Base-by-base conservation (phyloP, 345 rosid species). In the Arabis alpina region DNA sequence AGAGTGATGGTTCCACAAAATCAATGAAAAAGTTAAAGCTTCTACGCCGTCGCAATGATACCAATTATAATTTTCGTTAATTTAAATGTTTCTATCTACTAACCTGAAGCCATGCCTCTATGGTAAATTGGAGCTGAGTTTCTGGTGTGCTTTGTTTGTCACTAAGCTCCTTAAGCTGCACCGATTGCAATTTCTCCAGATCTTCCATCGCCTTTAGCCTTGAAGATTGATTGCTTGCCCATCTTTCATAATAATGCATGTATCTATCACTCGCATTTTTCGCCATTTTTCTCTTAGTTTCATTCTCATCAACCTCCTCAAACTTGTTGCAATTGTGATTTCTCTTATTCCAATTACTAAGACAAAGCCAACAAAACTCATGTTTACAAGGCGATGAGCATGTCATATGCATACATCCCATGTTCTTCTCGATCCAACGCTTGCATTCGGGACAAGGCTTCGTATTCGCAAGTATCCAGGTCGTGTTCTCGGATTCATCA, bases 21-120 rank as follows among this genome's bases (percentile, higher is more conserved):
- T 36, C 40, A 36, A 36, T 8, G 40, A 36, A 36, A 8, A 8
- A 36, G 8, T 7, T 36, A 36, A 36, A 36, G 40, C 40, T 36
- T 36, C 3, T 28, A 3, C 4, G 32, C 5, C 5, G 23, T 28
- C 5, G 32, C 32, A 28, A 28, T 28, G 23, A 19, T 19, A 19
- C 23, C 23, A 49, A 36, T 23, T 2, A 48, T 2, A 44, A 41
- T 42, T 24, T 54, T 32, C 58, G 23, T 39, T 25, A 30, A 30
- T 19, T 5, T 5, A 61, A 23, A 61, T 51, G 81, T 83, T 54
- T 27, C 2, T 83, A 49, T 12, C 27, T 14, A 37, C 64, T 68
- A 45, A 75, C 78, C 96, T 88, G 97, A 75, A 84, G 87, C 90
- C 90, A 91, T 19, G 96, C 96, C 34, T 91, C 97, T 61, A 80